Evolutionary conservation across 306 rosid species (phyloP), one percentile per base, ranked within the genome.

Genomic region (Cyclanthera cordifolia): DNA sequence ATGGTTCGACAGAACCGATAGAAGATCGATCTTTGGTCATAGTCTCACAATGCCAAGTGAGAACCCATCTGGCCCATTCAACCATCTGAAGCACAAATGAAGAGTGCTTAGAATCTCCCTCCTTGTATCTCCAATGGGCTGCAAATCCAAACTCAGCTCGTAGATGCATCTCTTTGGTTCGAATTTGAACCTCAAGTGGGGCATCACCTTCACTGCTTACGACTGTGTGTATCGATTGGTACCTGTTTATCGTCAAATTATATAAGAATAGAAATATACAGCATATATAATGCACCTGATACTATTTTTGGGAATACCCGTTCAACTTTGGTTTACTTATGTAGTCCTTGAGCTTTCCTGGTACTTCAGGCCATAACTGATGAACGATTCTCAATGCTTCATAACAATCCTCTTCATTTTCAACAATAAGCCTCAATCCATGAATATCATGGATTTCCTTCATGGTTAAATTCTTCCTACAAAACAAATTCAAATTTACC

Each of bases 61-160:
- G 87, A 59, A 94, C 94, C 99, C 99, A 94, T 65, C 99, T 87
- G 52, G 95, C 99, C 99, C 99, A 94, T 80, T 94, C 99, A 5
- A 94, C 92, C 99, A 90, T 90, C 86, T 90, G 99, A 74, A 94
- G 95, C 79, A 90, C 97, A 79, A 86, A 88, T 6, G 96, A 85
- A 23, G 97, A 79, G 75, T 81, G 96, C 81, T 88, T 88, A 77
- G 95, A 79, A 43, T 94, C 95, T 51, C 94, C 95, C 86, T 94
- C 99, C 84, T 94, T 94, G 79, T 94, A 94, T 60, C 99, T 86
- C 99, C 99, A 94, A 79, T 94, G 99, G 32, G 99, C 96, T 16
- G 99, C 99, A 78, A 94, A 85, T 73, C 99, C 99, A 76, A 83
- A 88, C 75, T 94, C 99, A 2, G 99, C 97, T 77, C 90, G 99